Conservation (phyloP, 441 rosid species). For the Pelargonium myrrhifolium region DNA sequence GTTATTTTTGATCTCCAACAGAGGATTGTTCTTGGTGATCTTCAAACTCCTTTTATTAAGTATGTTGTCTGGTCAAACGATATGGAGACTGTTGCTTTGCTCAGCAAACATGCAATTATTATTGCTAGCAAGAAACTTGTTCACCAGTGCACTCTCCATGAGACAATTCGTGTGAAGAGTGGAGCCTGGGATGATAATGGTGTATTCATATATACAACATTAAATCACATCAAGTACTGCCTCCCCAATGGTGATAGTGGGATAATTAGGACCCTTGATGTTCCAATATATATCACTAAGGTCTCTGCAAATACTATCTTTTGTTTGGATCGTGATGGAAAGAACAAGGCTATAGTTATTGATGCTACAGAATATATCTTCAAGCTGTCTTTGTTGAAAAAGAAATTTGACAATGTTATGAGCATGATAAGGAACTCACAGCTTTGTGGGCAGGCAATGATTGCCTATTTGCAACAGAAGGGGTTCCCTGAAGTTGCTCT, state of each 20-base stretch:
- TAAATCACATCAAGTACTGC: constrained; percentile 77
- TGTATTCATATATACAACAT: constrained; percentile 68
- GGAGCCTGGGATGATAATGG: constrained; percentile 92
- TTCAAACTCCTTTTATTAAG: constrained; percentile 66
- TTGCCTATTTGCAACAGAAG: constrained; percentile 85
- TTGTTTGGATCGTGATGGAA: constrained; percentile 82
- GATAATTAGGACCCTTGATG: constrained; percentile 68
- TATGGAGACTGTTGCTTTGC: constrained; percentile 83
- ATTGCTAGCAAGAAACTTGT: constrained; percentile 71
- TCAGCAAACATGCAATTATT: constrained; percentile 74
- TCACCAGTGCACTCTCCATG: constrained; percentile 70
- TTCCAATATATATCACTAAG: constrained; percentile 73
- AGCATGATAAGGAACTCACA: constrained; percentile 83
- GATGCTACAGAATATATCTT: constrained; percentile 81
- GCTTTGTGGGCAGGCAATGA: constrained; percentile 92
- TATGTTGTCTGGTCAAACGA: constrained; percentile 78
- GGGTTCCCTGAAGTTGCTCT: constrained; percentile 95
- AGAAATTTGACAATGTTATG: constrained; percentile 81
- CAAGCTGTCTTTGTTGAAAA: constrained; percentile 62
- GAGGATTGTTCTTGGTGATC: constrained; percentile 69
- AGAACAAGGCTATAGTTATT: constrained; percentile 53
- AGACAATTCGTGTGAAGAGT: constrained; percentile 74
- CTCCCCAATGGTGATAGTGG: constrained; percentile 88
- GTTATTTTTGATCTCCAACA: constrained; percentile 73
- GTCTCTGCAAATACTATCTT: constrained; percentile 61